Evolutionary conservation across 31 red algal genomes (phyloP).

Genomic region (Porphyra umbilicalis): DNA sequence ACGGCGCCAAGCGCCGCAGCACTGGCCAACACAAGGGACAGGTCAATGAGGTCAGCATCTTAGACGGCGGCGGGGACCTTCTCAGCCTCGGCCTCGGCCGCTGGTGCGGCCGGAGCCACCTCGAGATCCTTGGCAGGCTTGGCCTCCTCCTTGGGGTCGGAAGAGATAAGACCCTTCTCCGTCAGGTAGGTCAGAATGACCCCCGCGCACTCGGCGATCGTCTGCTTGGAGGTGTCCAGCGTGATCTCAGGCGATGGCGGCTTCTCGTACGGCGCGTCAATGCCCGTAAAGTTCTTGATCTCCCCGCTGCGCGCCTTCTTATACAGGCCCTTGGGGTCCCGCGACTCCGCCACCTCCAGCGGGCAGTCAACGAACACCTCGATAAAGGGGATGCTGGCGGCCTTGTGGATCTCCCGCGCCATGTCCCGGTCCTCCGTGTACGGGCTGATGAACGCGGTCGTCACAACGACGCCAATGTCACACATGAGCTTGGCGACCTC

Average conservation of each 20-base stretch:
- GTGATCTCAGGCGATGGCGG: slow-evolving; percentile 56
- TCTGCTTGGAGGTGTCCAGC: slow-evolving; percentile 66
- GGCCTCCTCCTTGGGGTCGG: neutral
- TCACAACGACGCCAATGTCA: slow-evolving; percentile 75
- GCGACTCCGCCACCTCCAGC: slow-evolving; percentile 64
- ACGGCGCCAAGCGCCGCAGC: too few relatives aligned
- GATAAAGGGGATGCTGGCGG: slow-evolving; percentile 63
- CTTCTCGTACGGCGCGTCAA: slow-evolving; percentile 84
- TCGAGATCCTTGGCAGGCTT: neutral
- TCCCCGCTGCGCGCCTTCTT: slow-evolving; percentile 82
- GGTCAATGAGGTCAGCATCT: too few relatives aligned
- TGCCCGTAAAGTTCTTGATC: slow-evolving; percentile 97
- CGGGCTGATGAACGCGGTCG: slow-evolving; percentile 84
- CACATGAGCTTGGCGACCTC: slow-evolving; percentile 95
- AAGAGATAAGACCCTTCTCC: neutral
- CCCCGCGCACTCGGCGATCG: slow-evolving; percentile 50
- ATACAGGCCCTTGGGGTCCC: slow-evolving; percentile 98
- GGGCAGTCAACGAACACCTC: slow-evolving; percentile 89
- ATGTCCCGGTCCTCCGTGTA: slow-evolving; percentile 67
- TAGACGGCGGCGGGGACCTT: neutral
- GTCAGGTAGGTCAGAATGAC: slow-evolving; percentile 7
- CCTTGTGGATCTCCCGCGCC: slow-evolving; percentile 70
- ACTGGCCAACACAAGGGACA: too few relatives aligned
- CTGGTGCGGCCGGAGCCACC: neutral
- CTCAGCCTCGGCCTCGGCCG: neutral